These are phyloP conservation scores for Sugiyamaella grinbergsii DNA, from an alignment of 1,139 yeast genomes.

Conservation along the genomic window DNA sequence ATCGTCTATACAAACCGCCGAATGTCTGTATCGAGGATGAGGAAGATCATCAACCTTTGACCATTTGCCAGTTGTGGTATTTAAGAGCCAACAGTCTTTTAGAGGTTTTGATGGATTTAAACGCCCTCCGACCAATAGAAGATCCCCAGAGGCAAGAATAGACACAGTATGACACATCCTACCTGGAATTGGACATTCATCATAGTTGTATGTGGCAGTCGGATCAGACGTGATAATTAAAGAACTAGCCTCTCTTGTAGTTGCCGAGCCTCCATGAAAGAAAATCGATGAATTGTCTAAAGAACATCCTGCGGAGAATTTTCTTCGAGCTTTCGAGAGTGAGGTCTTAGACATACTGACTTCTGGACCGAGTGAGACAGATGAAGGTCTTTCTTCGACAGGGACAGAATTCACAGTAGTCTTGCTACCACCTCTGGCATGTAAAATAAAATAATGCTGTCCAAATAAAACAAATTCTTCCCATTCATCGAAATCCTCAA, in stretches of 20 bases:
- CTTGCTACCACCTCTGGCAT: constrained; percentile 52
- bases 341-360: constrained; percentile 30
- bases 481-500: constrained; percentile 81
- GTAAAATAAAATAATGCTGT: constrained; percentile 72
- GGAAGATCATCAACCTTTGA: constrained; percentile 45
- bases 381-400: not conserved
- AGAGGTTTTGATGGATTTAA: constrained; percentile 56
- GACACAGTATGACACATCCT: constrained; percentile 66
- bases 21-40: constrained; percentile 57
- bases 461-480: constrained; percentile 79
- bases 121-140: constrained; percentile 69
- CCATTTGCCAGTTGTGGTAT: constrained; percentile 43
- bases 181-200: constrained; percentile 34
- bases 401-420: not conserved
- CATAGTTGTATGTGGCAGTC: constrained; percentile 6
- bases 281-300: constrained; percentile 39
- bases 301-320: constrained; percentile 53
- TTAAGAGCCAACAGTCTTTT: constrained; percentile 47
- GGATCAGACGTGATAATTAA: constrained; percentile 26
- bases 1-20: constrained; percentile 44
- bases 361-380: not conserved
- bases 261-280: constrained; percentile 59
- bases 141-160: constrained; percentile 36
- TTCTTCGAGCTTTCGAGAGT: constrained; percentile 38
- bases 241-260: constrained; percentile 46